Percentiles rank a stretch among this genome's conserved stretches.
phyloP scores from a whole-genome alignment of 139 green algal species.

The Picochlorum costavermella region DNA sequence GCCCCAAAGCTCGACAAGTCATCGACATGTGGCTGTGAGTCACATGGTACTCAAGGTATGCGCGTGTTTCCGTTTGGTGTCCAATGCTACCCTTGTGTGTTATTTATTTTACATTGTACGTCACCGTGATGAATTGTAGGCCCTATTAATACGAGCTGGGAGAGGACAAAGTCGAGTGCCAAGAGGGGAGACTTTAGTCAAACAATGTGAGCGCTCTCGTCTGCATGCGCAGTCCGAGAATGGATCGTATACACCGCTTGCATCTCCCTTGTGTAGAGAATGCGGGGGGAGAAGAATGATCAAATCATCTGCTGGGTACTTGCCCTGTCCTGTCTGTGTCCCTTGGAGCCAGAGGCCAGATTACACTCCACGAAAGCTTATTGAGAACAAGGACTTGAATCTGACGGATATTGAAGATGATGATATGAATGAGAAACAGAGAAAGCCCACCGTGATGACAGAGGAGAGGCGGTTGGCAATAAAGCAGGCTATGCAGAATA shows the following conservation, averaged over 20 bases:
- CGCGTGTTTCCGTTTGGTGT: no score
- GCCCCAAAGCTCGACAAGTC: no score
- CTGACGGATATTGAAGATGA: conserved; percentile 2
- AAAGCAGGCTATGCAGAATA: conserved; percentile 6
- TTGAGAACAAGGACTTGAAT: conserved; percentile 11
- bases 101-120: no score
- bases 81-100: no score
- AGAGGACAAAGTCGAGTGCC: no score
- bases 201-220: no score
- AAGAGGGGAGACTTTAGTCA: no score
- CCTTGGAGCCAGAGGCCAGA: conserved; percentile 17
- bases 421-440: neutral
- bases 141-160: no score
- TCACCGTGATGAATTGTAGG: no score
- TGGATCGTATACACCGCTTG: neutral
- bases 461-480: conserved; percentile 17
- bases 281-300: conserved; percentile 12
- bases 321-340: conserved; percentile 14
- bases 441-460: conserved; percentile 17
- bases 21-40: no score
- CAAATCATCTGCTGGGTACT: neutral
- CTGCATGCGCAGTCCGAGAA: no score
- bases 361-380: conserved; percentile 7
- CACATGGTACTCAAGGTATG: no score
- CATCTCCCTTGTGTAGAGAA: conserved; percentile 1